Percentiles rank a stretch among this genome's conserved stretches.
phyloP scores from a whole-genome alignment of 441 rosid genomes.

The Kokia cookei region DNA sequence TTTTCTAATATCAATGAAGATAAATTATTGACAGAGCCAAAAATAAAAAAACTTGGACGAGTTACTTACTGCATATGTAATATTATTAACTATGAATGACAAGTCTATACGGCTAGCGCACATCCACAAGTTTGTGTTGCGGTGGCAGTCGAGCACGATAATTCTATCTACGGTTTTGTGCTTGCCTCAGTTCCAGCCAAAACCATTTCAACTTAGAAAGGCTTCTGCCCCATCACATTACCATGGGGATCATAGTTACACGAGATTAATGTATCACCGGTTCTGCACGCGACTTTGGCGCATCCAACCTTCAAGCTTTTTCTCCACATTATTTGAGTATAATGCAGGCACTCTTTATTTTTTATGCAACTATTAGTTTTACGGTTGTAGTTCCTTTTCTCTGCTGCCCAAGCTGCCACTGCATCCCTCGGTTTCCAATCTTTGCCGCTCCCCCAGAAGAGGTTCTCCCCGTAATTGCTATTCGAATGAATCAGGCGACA shows the following conservation, averaged over 20 bases:
- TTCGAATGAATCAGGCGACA: conserved; percentile 45
- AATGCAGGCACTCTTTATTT: conserved; percentile 42
- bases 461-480: conserved; percentile 46
- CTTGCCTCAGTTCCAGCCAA: background rate
- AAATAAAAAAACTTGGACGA: background rate
- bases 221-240: conserved; percentile 47
- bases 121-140: background rate
- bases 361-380: conserved; percentile 29
- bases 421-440: conserved; percentile 43
- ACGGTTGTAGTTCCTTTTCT: conserved; percentile 31
- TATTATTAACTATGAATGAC: background rate
- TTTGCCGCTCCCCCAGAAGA: conserved; percentile 54
- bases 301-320: conserved; percentile 48
- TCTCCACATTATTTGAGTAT: conserved; percentile 59
- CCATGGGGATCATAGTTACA: conserved; percentile 62
- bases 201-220: conserved; percentile 24
- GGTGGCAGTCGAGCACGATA: background rate
- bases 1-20: too few species aligned
- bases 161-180: background rate
- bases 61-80: background rate
- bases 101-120: background rate
- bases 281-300: conserved; percentile 30
- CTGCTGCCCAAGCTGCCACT: conserved; percentile 41
- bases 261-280: conserved; percentile 41
- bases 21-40: background rate